These are phyloP conservation scores for Phytophthora constricta DNA, from an alignment of 352 stramenopile species.

Conservation along the genomic window DNA sequence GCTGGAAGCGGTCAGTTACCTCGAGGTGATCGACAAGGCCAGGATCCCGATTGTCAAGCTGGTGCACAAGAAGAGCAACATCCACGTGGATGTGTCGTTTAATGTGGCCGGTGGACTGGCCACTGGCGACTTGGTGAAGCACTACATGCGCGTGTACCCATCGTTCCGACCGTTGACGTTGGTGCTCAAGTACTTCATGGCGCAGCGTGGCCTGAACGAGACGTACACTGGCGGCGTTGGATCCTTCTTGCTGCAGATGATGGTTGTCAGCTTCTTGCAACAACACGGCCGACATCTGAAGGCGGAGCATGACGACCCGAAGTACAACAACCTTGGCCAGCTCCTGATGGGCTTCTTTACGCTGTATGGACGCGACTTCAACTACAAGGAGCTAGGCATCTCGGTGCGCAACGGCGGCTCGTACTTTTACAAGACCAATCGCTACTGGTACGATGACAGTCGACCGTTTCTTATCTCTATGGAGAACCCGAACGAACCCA, in stretches of 20 bases:
- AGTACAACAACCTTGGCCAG: slow-evolving; percentile 91
- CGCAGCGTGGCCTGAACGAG: slow-evolving; percentile 93
- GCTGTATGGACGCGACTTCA: slow-evolving; percentile 94
- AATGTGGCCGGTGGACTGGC: slow-evolving; percentile 83
- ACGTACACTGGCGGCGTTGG: slow-evolving; percentile 95
- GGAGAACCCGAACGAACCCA: slow-evolving; percentile 95
- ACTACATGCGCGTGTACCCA: slow-evolving; percentile 93
- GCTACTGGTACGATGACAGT: slow-evolving; percentile 67
- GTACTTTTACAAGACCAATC: slow-evolving; percentile 93
- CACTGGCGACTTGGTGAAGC: slow-evolving; percentile 89
- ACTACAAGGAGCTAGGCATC: slow-evolving; percentile 93
- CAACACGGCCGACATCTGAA: slow-evolving; percentile 74
- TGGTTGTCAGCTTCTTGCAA: slow-evolving; percentile 96
- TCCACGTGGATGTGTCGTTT: slow-evolving; percentile 95
- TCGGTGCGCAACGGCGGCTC: slow-evolving; percentile 92
- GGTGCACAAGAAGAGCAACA: slow-evolving; percentile 86
- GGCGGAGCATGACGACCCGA: slow-evolving; percentile 60
- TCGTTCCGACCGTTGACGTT: slow-evolving; percentile 93
- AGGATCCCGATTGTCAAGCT: slow-evolving; percentile 97
- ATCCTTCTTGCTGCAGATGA: slow-evolving; percentile 94
- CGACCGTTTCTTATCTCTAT: slow-evolving; percentile 90
- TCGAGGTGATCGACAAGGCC: slow-evolving; percentile 96
- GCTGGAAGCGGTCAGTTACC: slow-evolving; percentile 84
- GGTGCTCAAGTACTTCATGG: slow-evolving; percentile 96
- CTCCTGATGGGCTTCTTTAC: slow-evolving; percentile 96